Conservation (phyloP, 176 grass and related monocot species). For the Tuctoria greenei region DNA sequence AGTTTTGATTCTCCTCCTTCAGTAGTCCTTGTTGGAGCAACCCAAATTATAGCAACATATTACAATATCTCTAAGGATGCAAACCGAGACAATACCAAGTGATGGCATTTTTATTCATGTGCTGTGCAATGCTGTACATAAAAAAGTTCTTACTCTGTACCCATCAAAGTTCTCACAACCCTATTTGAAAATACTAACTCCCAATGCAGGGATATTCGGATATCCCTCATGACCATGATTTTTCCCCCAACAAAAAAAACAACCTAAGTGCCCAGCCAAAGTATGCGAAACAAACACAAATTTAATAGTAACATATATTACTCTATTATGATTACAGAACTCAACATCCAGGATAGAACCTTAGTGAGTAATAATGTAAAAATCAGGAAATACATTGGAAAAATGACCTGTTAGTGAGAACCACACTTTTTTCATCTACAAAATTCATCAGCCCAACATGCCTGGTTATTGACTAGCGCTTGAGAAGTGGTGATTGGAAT, state of each 20-base stretch:
- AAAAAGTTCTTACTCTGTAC: not conserved
- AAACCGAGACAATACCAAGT: not conserved
- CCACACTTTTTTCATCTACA: not conserved
- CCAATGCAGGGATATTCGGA: not conserved
- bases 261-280: not conserved
- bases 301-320: too few species aligned
- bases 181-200: not conserved
- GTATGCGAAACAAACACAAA: too few species aligned
- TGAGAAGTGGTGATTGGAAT: not conserved
- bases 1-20: not conserved
- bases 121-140: not conserved
- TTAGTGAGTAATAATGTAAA: not conserved
- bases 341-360: not conserved
- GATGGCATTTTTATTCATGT: not conserved
- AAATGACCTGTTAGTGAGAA: not conserved
- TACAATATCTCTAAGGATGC: conserved; percentile 2
- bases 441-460: not conserved
- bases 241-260: not conserved
- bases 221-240: not conserved
- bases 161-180: conserved; percentile 3
- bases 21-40: not conserved
- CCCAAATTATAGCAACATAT: not conserved
- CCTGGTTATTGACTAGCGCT: not conserved
- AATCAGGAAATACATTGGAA: not conserved
- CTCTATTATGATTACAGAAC: not conserved